Base-by-base conservation (phyloP, 345 rosid species). In the Heritiera littoralis region DNA sequence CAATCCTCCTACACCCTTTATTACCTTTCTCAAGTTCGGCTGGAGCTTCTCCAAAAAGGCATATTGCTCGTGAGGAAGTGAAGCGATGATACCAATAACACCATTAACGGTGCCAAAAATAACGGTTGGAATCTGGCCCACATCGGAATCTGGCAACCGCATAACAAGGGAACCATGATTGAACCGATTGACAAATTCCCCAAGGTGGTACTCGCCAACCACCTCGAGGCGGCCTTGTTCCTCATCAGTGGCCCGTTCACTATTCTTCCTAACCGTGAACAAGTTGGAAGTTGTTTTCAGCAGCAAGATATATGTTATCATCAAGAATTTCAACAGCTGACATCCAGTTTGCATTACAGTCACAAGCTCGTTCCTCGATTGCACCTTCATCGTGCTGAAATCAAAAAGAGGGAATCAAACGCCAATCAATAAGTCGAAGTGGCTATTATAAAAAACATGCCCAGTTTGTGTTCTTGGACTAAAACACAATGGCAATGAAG, bases 101-200 rank as follows among this genome's bases (percentile, higher is more conserved):
- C 98, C 99, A 54, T 89, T 92, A 4, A 94, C 92, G 0, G 98
- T 90, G 13, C 97, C 95, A 52, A 96, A 96, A 41, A 96, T 91
- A n/a, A 89, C 85, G 0, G 97, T 96, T 14, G 92, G 98, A 81
- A 92, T 94, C 85, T 92, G 91, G 52, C 94, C 92, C n/a, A 86
- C 93, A 15, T 96, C 97, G 0, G 97, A 94, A 83, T 94, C 98
- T 11, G 97, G 97, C 86, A 92, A 74, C 18, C 93, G 88, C 98
- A 94, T 96, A 18, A 94, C 97, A 7, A 96, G 95, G 54, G 98
- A 96, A 20, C 99, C 98, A 78, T 96, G 98, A n/a, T 89, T 82
- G 86, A 96, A 96, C 63, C 95, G 75, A 80, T 96, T 94, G 72
- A 96, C 92, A 66, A 89, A 94, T 82, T 96, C 99, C 51, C 99